Evolutionary conservation across 805 yeast species (phyloP), one percentile per base, ranked within the genome.

Genomic region (Kazachstania kunashirensis): DNA sequence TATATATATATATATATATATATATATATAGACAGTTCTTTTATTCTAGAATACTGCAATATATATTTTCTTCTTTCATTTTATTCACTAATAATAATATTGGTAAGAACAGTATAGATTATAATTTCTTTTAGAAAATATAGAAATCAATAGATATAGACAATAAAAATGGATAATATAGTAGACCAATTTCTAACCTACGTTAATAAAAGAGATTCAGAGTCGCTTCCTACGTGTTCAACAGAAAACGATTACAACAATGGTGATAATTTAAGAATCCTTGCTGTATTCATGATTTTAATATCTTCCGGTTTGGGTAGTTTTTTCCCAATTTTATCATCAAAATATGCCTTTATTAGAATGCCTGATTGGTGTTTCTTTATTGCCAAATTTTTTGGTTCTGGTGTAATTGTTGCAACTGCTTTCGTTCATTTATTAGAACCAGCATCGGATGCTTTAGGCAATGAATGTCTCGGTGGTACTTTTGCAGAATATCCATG

Each of bases 371-470:
- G 75, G 73, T 67, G 74, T 42, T 79, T 78, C 56, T 76, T 78
- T 53, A 53, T 75, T 33, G 74, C 80, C 35, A 80, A 79, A 49
- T 40, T 84, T 61, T 79, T 79, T 48, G 89, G 89, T 47, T 70
- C 84, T 4, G 89, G 89, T 36, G 88, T 80, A 31, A 80, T 80
- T 47, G 64, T 80, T 3, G 81, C 88, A 9, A 80, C 89, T 6
- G 84, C 85, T 0, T 81, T 77, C 47, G 70, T 80, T 40, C 89
- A 80, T 59, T 57, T 79, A 39, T 61, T 79, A 48, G 66, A 67
- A 37, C 79, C 79, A 2, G 80, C 79, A 4, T 20, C 33, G 5
- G 52, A 47, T 13, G 45, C 43, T 6, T 26, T 47, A 26, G 50
- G 67, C 1, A 51, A 71, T 32, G 70, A 62, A 8, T 82, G 92